These are phyloP conservation scores for Cladosporium sp. DNA, from an alignment of 2,329 filamentous ascomycete species.

Conservation along the genomic window DNA sequence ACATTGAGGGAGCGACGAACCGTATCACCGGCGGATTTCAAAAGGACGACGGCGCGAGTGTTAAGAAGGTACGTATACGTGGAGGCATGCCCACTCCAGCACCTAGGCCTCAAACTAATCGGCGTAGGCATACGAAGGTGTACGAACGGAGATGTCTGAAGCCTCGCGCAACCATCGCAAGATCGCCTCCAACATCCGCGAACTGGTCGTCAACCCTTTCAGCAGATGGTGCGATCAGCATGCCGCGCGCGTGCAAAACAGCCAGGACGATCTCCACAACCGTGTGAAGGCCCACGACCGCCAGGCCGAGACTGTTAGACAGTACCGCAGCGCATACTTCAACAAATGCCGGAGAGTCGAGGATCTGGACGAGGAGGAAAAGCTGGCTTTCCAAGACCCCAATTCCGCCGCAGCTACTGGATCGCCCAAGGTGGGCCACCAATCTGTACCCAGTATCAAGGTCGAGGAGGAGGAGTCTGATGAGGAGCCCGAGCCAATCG, in stretches of 20 bases:
- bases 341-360: constrained; percentile 97
- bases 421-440: constrained; percentile 45
- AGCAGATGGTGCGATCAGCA: constrained; percentile 95
- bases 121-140: constrained; percentile 83
- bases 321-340: constrained; percentile 93
- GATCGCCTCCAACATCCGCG: constrained; percentile 92
- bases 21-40: constrained; percentile 77
- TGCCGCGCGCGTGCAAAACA: constrained; percentile 83
- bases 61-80: constrained; percentile 68
- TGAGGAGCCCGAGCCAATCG: constrained; percentile 74
- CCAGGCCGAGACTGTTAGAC: constrained; percentile 84
- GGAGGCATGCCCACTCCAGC: too few species aligned
- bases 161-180: constrained; percentile 86
- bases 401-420: constrained; percentile 43
- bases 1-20: constrained; percentile 78
- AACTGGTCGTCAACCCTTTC: constrained; percentile 92
- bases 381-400: constrained; percentile 91
- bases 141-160: constrained; percentile 87
- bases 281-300: constrained; percentile 91
- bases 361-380: constrained; percentile 97
- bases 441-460: constrained; percentile 78
- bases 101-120: constrained; percentile 16
- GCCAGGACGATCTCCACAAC: constrained; percentile 85
- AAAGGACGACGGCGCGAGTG: constrained; percentile 90
- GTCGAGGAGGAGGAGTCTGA: constrained; percentile 54